Evolutionary conservation across 306 rosid genomes (phyloP).

Genomic region (Vigna reflexopilosa): DNA sequence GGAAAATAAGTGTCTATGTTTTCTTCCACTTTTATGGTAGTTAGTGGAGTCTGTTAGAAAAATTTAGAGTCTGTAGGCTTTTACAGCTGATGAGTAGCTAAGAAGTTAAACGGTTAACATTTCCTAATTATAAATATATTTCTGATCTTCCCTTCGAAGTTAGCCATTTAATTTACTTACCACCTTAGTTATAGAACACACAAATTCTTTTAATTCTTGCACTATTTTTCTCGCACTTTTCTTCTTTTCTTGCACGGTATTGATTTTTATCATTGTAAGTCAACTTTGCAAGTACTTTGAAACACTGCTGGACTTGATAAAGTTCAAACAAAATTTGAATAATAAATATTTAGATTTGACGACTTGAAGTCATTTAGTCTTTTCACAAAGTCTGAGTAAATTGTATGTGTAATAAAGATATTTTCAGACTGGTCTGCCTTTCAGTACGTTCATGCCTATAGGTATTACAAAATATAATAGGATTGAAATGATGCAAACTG

Average conservation of each 20-base stretch:
- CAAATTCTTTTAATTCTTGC: not conserved
- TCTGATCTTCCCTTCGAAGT: not conserved
- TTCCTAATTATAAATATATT: not conserved
- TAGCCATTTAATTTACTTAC: not conserved
- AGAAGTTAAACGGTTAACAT: not conserved
- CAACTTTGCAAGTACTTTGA: not conserved
- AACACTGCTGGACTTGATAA: slow-evolving; percentile 10
- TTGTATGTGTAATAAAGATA: slow-evolving; percentile 29
- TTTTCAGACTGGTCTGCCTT: slow-evolving; percentile 22
- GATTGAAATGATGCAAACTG: slow-evolving; percentile 12
- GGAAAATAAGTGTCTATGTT: not conserved
- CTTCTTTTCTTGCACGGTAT: not conserved
- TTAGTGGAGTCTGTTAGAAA: not conserved
- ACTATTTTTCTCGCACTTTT: not conserved
- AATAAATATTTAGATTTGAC: not conserved
- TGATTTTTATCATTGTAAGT: not conserved
- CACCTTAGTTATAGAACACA: not conserved
- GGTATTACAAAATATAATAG: slow-evolving; percentile 22
- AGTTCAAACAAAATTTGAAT: not conserved
- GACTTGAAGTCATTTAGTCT: slow-evolving; percentile 18
- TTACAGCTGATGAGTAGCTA: no score
- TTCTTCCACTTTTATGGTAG: not conserved
- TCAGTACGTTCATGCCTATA: slow-evolving; percentile 31
- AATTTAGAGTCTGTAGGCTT: no score
- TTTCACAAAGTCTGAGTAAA: slow-evolving; percentile 23